A percentile compares a stretch with the other conserved stretches of the same genome.
Conservation (phyloP, 306 rosid genomes). For the Acacia melanoxylon region DNA sequence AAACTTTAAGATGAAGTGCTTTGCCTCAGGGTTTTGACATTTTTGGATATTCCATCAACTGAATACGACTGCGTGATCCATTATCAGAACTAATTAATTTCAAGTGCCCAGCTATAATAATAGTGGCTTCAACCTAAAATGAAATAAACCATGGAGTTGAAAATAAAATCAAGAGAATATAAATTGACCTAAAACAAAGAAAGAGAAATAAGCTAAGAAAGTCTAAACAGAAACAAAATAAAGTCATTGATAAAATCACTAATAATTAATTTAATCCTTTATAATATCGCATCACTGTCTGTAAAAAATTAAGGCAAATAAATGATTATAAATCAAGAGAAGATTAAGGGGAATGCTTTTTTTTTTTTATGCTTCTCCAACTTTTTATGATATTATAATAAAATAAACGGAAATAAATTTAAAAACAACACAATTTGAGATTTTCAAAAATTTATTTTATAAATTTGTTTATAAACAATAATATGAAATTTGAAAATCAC, state of each 20-base stretch:
- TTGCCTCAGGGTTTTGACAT: conserved; percentile 8
- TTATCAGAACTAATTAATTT: background rate
- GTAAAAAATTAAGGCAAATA: background rate
- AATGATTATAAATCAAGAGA: background rate
- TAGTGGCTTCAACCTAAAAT: background rate
- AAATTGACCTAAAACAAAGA: too few relatives aligned
- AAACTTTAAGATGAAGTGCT: conserved; percentile 1
- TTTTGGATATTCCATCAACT: conserved; percentile 4
- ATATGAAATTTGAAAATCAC: too few relatives aligned
- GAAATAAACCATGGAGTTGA: background rate
- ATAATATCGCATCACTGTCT: background rate
- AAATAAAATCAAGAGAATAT: background rate
- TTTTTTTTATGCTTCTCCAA: too few relatives aligned
- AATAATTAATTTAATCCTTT: background rate
- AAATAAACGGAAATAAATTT: too few relatives aligned
- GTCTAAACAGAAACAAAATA: background rate
- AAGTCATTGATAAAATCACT: background rate
- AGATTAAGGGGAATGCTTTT: too few relatives aligned
- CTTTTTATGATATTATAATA: too few relatives aligned
- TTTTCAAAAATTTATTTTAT: too few relatives aligned
- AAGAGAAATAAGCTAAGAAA: background rate
- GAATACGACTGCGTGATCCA: background rate
- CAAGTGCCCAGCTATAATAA: background rate
- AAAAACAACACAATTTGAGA: too few relatives aligned
- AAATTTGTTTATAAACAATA: too few relatives aligned